Base-by-base conservation (phyloP, 23 red algal genomes). In the Chondrus crispus region DNA sequence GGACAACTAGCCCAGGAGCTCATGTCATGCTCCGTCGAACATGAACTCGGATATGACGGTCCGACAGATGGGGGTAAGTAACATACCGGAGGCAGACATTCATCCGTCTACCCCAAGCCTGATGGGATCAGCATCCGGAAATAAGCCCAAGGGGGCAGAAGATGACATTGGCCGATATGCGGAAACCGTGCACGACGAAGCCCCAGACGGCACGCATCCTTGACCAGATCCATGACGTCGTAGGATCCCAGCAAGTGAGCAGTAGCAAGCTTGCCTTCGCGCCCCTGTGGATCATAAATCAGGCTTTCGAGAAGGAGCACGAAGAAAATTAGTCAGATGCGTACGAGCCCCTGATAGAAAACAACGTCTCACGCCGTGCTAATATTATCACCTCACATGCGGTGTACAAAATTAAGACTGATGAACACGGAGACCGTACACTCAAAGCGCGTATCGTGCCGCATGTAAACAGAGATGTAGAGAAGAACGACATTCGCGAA, bases 241-340 rank as follows among this genome's bases (percentile, higher is more conserved):
- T 88, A 40, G 84, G 84, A 40, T 73, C 62, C 2, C 40, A 63
- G 28, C 84, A 88, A 41, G 84, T 88, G 20, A 53, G 19, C n/a
- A 60, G 33, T 35, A 8, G 62, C 16, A 4, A 51, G 11, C 20
- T 88, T 18, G 44, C 18, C 1, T 75, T 52, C 19, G 68, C 84
- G 32, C 70, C 70, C 9, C 29, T 39, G 19, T 75, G 30, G 70
- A 6, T 75, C 20, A 28, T 75, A 9, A 26, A 75, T 24, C 5
- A 40, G 5, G 70, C 70, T 46, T n/a, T 75, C 28, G 9, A 75
- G 30, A 38, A 75, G 70, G 70, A 75, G 39, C 7, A 75, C 39
- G 24, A 43, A 26, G 7, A 38, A n/a, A 76, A 76, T 76, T 76
- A 38, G 71, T 26, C 37, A 43, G 4, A 76, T 46, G 39, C 71